A percentile compares a stretch with the other conserved stretches of the same genome.
Evolutionary conservation across 352 stramenopile genomes (phyloP).

Genomic region (Pilasporangium apinafurcum): DNA sequence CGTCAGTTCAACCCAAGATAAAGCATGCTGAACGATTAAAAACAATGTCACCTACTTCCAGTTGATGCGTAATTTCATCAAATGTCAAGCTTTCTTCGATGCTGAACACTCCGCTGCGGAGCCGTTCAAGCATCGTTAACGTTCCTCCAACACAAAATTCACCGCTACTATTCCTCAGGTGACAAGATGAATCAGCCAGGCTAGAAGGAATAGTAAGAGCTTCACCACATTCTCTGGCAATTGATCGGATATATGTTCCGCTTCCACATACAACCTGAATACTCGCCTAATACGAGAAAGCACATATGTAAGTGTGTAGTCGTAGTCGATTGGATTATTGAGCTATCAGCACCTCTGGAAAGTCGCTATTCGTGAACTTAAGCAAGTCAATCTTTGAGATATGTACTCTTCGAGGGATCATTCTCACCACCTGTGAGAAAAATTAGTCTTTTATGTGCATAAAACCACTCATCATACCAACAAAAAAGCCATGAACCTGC

Average conservation of each 20-base stretch:
- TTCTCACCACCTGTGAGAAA: constrained; percentile 36
- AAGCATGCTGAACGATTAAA: no score
- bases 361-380: constrained; percentile 39
- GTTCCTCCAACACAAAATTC: constrained; percentile 54
- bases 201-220: constrained; percentile 30
- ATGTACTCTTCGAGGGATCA: constrained; percentile 50
- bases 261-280: constrained; percentile 62
- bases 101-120: constrained; percentile 49
- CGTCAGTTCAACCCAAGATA: no score
- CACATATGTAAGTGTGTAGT: neutral
- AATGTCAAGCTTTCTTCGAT: constrained; percentile 46
- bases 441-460: constrained; percentile 1
- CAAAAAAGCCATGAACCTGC: constrained; percentile 3
- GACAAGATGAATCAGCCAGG: constrained; percentile 10
- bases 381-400: constrained; percentile 58
- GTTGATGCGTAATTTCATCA: constrained; percentile 31
- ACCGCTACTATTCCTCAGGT: constrained; percentile 19
- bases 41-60: constrained; percentile 3
- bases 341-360: constrained; percentile 62
- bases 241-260: constrained; percentile 85
- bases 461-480: neutral
- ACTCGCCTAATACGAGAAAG: constrained; percentile 10
- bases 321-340: neutral
- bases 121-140: constrained; percentile 54
- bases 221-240: constrained; percentile 80